phyloP scores from a whole-genome alignment of 768 basidiomycete species.

The Inosperma sp. region DNA sequence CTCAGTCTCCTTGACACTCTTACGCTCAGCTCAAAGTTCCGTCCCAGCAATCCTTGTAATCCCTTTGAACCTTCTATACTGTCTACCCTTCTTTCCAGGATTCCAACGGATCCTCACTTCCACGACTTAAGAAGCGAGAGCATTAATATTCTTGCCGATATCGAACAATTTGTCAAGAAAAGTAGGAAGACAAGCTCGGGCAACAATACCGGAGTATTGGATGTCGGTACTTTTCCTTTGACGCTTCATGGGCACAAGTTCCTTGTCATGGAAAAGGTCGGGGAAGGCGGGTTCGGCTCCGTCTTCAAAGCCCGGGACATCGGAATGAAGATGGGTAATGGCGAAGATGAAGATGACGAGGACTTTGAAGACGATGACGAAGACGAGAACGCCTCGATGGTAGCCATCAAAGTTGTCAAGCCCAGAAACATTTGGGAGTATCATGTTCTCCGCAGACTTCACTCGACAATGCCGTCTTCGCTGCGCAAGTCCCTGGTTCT shows the following conservation, averaged over 20 bases:
- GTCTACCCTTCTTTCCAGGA: constrained; percentile 56
- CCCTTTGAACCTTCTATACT: constrained; percentile 71
- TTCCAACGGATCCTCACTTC: constrained; percentile 56
- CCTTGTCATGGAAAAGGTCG: constrained; percentile 79
- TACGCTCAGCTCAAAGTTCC: constrained; percentile 57
- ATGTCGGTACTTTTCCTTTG: constrained; percentile 47
- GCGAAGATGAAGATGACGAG: constrained; percentile 47
- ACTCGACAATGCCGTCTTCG: constrained; percentile 55
- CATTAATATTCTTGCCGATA: constrained; percentile 54
- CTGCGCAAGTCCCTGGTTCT: constrained; percentile 66
- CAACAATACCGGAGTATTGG: constrained; percentile 30
- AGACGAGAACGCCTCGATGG: constrained; percentile 49
- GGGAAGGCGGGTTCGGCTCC: constrained; percentile 94
- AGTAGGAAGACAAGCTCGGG: constrained; percentile 40
- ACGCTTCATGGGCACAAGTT: constrained; percentile 61
- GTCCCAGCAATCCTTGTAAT: constrained; percentile 83
- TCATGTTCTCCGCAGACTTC: constrained; percentile 74
- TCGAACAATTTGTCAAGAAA: constrained; percentile 70
- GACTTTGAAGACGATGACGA: constrained; percentile 49
- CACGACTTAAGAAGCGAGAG: constrained; percentile 53
- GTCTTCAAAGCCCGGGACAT: constrained; percentile 83
- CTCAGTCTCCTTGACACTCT: constrained; percentile 64
- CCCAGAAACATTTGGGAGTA: constrained; percentile 93
- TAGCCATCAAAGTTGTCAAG: constrained; percentile 89
- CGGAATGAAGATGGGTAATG: constrained; percentile 32